Evolutionary conservation across 495 filamentous ascomycete genomes (phyloP).

Genomic region (Pseudoneurospora amorphoporcata): DNA sequence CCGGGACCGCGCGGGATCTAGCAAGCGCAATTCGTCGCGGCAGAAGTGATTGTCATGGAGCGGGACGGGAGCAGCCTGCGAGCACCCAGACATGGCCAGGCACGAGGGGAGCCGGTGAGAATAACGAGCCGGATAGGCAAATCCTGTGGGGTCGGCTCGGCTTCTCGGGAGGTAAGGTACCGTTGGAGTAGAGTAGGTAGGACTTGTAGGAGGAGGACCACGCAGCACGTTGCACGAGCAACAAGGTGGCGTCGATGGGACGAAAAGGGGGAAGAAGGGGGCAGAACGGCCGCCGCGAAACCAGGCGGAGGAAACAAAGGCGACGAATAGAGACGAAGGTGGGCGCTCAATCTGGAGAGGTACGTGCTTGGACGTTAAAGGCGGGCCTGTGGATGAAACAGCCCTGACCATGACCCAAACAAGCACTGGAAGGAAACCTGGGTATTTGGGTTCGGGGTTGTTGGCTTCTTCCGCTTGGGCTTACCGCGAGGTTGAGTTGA

Average conservation of each 20-base stretch:
- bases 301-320: background rate
- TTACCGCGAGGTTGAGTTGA: background rate
- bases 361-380: background rate
- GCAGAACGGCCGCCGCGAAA: background rate
- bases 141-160: background rate
- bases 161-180: background rate
- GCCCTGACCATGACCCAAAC: background rate
- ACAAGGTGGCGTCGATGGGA: background rate
- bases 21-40: background rate
- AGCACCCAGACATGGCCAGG: background rate
- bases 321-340: background rate
- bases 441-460: background rate
- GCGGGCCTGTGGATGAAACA: background rate
- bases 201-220: background rate
- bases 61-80: background rate
- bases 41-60: background rate
- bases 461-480: background rate
- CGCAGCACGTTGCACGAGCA: background rate
- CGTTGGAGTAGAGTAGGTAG: background rate
- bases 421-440: background rate
- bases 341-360: background rate
- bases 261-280: background rate
- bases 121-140: background rate
- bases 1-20: background rate
- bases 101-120: background rate